phyloP scores from a whole-genome alignment of 2,329 filamentous ascomycete species.

The Trichoderma koningii region DNA sequence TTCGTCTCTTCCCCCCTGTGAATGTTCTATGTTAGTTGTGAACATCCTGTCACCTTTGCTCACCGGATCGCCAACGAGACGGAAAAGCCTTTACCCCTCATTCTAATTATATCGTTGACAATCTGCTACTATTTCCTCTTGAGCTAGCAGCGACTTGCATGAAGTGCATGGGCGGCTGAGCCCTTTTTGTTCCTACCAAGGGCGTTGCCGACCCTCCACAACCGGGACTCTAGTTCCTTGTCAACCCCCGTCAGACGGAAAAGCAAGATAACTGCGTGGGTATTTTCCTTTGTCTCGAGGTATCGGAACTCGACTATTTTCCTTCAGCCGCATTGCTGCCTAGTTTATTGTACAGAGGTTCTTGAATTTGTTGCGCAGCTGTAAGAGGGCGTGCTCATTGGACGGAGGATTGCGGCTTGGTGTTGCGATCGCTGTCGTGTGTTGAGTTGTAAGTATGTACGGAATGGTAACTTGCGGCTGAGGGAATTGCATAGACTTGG shows the following conservation, averaged over 20 bases:
- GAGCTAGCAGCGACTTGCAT: neutral
- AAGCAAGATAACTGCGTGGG: neutral
- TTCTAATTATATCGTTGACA: conserved; percentile 5
- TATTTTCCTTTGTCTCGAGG: neutral
- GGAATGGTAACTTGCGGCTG: neutral
- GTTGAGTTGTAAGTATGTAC: too few relatives aligned
- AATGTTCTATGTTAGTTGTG: neutral
- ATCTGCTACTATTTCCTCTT: neutral
- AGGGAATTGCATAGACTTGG: neutral
- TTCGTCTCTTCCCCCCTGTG: neutral
- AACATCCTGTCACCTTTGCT: conserved; percentile 2
- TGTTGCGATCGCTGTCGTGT: neutral
- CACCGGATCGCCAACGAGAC: neutral
- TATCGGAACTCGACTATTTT: neutral
- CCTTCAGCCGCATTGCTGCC: neutral
- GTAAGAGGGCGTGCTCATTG: neutral
- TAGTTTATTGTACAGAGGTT: neutral
- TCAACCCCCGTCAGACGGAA: neutral
- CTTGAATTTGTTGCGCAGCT: neutral
- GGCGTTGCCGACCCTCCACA: conserved; percentile 3
- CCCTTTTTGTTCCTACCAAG: neutral
- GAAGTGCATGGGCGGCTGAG: neutral
- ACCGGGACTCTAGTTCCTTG: neutral
- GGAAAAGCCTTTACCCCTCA: conserved; percentile 3
- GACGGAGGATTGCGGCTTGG: neutral